Conservation (phyloP, 1,139 yeast genomes). For the Debaryomyces fabryi region DNA sequence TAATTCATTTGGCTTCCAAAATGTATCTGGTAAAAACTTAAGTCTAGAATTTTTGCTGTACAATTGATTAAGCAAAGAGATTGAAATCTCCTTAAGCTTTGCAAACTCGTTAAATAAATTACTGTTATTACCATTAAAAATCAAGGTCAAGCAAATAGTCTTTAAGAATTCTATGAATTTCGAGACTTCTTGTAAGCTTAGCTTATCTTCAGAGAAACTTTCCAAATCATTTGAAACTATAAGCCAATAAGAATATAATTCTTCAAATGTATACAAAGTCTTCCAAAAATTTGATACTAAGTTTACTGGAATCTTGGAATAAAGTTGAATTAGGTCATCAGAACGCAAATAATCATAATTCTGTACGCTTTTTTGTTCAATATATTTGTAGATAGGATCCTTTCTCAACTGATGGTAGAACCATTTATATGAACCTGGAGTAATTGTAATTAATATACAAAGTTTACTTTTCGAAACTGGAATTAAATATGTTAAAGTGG, state of each 20-base stretch:
- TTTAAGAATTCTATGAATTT: constrained; percentile 55
- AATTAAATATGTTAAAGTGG: constrained; percentile 32
- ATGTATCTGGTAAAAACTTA: constrained; percentile 51
- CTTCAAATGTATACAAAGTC: constrained; percentile 38
- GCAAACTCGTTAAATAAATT: constrained; percentile 20
- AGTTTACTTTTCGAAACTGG: constrained; percentile 36
- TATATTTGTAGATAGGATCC: constrained; percentile 21
- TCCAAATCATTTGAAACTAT: constrained; percentile 75
- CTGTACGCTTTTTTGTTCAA: constrained; percentile 11
- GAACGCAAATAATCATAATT: constrained; percentile 25
- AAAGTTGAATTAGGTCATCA: constrained; percentile 17
- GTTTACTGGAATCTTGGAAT: constrained; percentile 9
- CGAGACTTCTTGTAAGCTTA: constrained; percentile 50
- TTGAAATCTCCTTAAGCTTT: constrained; percentile 40
- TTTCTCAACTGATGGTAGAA: constrained; percentile 25
- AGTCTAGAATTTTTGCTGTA: constrained; percentile 71
- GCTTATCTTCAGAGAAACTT: constrained; percentile 45
- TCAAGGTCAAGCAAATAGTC: constrained; percentile 53
- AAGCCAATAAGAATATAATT: constrained; percentile 48
- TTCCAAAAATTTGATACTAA: constrained; percentile 33
- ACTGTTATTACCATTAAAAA: constrained; percentile 42
- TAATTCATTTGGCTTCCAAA: constrained; percentile 54
- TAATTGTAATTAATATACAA: constrained; percentile 40
- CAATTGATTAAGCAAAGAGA: constrained; percentile 65
- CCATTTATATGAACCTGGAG: constrained; percentile 37